phyloP scores from a whole-genome alignment of 208 protist species.

The Tritrichomonas foetus region DNA sequence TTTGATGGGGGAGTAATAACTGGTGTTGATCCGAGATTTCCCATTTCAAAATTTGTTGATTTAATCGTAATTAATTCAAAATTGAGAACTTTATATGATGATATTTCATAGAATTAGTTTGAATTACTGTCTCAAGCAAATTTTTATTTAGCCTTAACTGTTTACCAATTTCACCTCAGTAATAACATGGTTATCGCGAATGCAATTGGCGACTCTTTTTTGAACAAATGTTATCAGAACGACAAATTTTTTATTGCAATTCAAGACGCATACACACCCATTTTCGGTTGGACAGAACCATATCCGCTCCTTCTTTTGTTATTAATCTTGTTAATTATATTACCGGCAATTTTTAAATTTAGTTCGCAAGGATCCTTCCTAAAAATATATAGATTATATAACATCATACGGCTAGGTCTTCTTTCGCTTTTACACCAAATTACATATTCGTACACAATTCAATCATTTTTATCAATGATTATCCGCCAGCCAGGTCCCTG shows the following conservation, averaged over 20 bases:
- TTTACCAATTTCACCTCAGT: background rate
- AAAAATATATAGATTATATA: background rate
- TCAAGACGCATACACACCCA: background rate
- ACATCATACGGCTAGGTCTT: background rate
- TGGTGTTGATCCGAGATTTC: background rate
- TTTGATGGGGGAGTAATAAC: too few relatives aligned
- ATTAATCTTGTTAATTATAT: background rate
- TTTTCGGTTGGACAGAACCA: slow-evolving; percentile 28
- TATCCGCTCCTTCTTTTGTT: background rate
- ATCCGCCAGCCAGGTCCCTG: background rate
- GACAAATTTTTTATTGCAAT: background rate
- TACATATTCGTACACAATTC: background rate
- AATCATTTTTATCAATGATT: background rate
- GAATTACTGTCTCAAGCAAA: background rate
- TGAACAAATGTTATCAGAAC: background rate
- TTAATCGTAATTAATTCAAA: background rate
- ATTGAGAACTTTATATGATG: background rate
- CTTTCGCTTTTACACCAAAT: slow-evolving; percentile 5
- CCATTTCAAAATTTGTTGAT: background rate
- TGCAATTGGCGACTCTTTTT: background rate
- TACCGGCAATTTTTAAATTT: slow-evolving; percentile 7
- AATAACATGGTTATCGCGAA: background rate
- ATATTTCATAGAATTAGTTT: background rate
- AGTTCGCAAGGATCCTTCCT: background rate
- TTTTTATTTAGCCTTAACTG: background rate